Base-by-base conservation (phyloP, 371 early-diverging fungal genomes). In the Batkoa obscura region DNA sequence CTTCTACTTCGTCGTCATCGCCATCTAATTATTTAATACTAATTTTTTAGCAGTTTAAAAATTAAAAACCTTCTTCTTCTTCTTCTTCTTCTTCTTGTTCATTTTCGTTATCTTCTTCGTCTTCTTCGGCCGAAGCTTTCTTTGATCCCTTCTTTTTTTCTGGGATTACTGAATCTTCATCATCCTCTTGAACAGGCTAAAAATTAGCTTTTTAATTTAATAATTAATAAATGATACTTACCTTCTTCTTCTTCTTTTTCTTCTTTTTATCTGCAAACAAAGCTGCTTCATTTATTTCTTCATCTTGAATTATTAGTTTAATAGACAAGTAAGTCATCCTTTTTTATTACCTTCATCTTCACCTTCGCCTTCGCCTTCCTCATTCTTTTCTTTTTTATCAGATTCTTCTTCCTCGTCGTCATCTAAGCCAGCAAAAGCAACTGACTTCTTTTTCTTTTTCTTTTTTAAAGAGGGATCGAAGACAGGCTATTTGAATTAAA, bases 171-270 rank as follows among this genome's bases (percentile, higher is more conserved):
- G 48, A 2, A 58, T 55, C n/a, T n/a, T 45, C 45, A 3, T 45
- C 45, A 4, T n/a, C 45, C 10, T 12, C 17, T 8, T 3, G 8
- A n/a, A 45, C 45, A 45, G 45, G 45, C 45, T 45, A 45, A 45
- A 4, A 45, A 37, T 13, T 38, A 30, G 38, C 3, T 9, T 53
- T 36, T 53, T 23, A 53, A 53, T 8, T 23, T 12, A 37, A 39
- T 4, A 35, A 34, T 6, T 15, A 38, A 38, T 5, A 50, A 10
- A 34, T 30, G 17, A 35, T 53, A 45, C 45, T 50, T 49, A 43
- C 57, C 36, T 54, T 72, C 76, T 86, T 87, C 77, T 83, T 83
- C 72, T 88, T 89, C 74, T 88, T 88, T 65, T 89, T 89, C 79
- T 88, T 86, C 66, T 86, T 87, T 68, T 80, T 69, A 61, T 83